These are phyloP conservation scores for Blastobotrys parvus DNA, from an alignment of 805 yeast genomes.

Conservation along the genomic window DNA sequence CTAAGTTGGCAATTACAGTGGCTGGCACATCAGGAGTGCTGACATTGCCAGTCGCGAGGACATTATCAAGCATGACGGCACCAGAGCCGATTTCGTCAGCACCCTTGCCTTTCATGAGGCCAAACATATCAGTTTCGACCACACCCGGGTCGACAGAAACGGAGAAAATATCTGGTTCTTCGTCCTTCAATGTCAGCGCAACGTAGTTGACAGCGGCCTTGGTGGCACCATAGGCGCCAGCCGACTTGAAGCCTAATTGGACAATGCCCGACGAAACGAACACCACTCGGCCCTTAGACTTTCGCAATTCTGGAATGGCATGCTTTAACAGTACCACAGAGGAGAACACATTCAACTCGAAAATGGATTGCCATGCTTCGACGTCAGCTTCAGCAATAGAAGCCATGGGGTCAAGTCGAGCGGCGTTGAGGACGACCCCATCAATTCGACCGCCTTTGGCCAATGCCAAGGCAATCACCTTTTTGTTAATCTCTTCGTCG, in stretches of 20 bases:
- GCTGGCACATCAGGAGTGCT: conserved; percentile 70
- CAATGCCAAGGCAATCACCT: conserved; percentile 37
- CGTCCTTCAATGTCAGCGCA: conserved; percentile 55
- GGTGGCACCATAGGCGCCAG: conserved; percentile 89
- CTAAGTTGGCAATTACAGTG: conserved; percentile 55
- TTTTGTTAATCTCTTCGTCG: conserved; percentile 27
- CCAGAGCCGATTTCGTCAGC: too few relatives aligned
- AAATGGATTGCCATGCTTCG: conserved; percentile 51
- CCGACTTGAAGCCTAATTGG: conserved; percentile 50
- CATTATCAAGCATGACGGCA: conserved; percentile 50
- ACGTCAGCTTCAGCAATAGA: conserved; percentile 43
- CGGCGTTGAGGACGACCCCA: conserved; percentile 61
- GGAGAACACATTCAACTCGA: conserved; percentile 72
- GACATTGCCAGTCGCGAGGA: conserved; percentile 51
- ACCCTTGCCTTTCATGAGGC: conserved; percentile 59
- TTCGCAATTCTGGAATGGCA: conserved; percentile 50
- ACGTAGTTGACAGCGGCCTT: conserved; percentile 87
- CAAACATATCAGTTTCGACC: conserved; percentile 87
- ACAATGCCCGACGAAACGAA: conserved; percentile 75
- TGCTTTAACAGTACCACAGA: conserved; percentile 45
- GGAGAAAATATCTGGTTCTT: conserved; percentile 51
- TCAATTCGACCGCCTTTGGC: conserved; percentile 41
- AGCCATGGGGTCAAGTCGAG: conserved; percentile 70
- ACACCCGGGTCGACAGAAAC: conserved; percentile 90
- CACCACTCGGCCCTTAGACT: conserved; percentile 51